A percentile compares a stretch with the other conserved stretches of the same genome.
Conservation (phyloP, 2,329 filamentous ascomycete species). For the Pseudogymnoascus sp. region DNA sequence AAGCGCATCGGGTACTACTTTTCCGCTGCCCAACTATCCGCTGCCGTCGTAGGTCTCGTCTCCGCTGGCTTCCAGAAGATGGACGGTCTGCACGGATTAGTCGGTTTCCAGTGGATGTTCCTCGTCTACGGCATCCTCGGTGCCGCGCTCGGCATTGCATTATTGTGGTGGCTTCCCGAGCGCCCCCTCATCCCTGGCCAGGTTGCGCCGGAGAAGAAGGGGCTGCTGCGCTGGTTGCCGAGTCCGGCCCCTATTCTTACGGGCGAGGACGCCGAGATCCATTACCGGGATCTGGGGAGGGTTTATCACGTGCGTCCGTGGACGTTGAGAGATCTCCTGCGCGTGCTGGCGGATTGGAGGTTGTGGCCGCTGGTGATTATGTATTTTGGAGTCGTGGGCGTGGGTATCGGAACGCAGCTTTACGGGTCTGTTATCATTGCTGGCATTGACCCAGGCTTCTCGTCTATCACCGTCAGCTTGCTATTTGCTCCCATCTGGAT, state of each 20-base stretch:
- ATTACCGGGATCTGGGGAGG: slow-evolving; percentile 73
- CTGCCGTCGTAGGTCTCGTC: slow-evolving; percentile 79
- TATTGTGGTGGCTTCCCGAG: slow-evolving; percentile 89
- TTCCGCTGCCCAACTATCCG: slow-evolving; percentile 80
- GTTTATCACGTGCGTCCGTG: slow-evolving; percentile 72
- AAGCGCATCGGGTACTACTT: slow-evolving; percentile 88
- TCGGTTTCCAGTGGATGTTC: slow-evolving; percentile 91
- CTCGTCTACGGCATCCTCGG: slow-evolving; percentile 74
- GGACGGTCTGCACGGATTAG: slow-evolving; percentile 67
- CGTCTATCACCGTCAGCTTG: slow-evolving; percentile 66
- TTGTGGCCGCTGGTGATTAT: slow-evolving; percentile 80
- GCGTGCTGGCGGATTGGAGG: slow-evolving; percentile 75
- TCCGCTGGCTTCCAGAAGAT: slow-evolving; percentile 89
- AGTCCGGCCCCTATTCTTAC: slow-evolving; percentile 60
- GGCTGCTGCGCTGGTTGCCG: slow-evolving; percentile 59
- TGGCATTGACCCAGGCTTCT: slow-evolving; percentile 65
- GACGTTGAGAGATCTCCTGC: slow-evolving; percentile 60
- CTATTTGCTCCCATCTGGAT: slow-evolving; percentile 91
- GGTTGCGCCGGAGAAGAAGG: slow-evolving; percentile 28
- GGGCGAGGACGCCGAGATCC: slow-evolving; percentile 69
- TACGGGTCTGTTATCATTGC: slow-evolving; percentile 84
- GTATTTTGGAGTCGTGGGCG: slow-evolving; percentile 93
- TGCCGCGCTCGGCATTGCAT: slow-evolving; percentile 58
- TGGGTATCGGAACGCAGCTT: slow-evolving; percentile 81
- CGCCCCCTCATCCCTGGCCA: slow-evolving; percentile 69